phyloP scores from a whole-genome alignment of 2,329 filamentous ascomycete species.

The Chaetomiaceae sp. region DNA sequence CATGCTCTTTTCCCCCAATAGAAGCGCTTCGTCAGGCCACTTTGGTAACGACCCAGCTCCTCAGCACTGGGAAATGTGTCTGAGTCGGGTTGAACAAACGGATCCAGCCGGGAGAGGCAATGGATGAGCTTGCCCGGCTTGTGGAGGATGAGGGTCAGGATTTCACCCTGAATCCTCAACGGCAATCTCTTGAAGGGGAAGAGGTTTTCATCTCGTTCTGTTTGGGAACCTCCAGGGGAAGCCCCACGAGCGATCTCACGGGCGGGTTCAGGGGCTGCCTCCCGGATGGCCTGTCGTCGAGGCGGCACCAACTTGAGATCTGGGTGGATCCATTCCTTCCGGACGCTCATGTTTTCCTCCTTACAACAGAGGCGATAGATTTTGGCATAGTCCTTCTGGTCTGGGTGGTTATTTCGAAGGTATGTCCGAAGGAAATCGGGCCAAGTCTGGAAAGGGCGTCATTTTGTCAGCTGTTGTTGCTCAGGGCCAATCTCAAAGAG shows the following conservation, averaged over 20 bases:
- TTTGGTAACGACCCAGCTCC: conserved; percentile 6
- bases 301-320: conserved; percentile 25
- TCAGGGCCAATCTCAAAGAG: background rate
- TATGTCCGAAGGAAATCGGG: background rate
- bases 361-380: conserved; percentile 25
- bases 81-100: conserved; percentile 10
- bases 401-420: background rate
- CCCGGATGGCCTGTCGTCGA: background rate
- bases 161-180: conserved; percentile 29
- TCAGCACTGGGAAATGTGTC: conserved; percentile 5
- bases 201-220: background rate
- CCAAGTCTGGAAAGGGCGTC: background rate
- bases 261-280: background rate
- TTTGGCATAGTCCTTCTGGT: background rate
- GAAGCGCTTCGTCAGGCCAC: conserved; percentile 37
- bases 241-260: background rate
- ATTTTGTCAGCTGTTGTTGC: background rate
- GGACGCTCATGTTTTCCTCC: conserved; percentile 35
- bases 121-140: conserved; percentile 37
- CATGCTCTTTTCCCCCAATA: conserved; percentile 33
- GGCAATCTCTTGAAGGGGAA: conserved; percentile 32
- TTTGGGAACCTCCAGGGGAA: background rate
- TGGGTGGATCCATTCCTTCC: conserved; percentile 27
- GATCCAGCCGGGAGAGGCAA: conserved; percentile 43
- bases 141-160: conserved; percentile 38